Base-by-base conservation (phyloP, 2,329 filamentous ascomycete species). In the Fusarium sp. region DNA sequence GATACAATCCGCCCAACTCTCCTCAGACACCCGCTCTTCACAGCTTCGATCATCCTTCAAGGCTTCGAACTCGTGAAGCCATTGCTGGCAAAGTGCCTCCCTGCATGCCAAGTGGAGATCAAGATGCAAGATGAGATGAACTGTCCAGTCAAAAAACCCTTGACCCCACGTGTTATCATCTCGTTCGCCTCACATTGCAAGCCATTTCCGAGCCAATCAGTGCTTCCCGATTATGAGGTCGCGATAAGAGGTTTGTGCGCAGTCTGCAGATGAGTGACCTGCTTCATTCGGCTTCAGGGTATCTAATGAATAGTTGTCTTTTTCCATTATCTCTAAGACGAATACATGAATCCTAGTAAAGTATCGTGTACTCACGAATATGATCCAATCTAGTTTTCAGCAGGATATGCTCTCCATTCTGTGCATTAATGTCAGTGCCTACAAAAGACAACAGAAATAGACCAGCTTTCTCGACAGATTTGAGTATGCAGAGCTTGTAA, bases 91-190 rank as follows among this genome's bases (percentile, higher is more conserved):
- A 52, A 52, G 25, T 31, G 4, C 14, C 68, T 52, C 57, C 68
- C 45, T 70, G 60, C 60, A 70, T 73, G 47, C 38, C 70, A 35
- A 50, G 70, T 73, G 70, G 66, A 25, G 11, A 54, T 54, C 47
- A 54, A 31, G 58, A 20, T 61, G 47, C 47, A 52, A 47, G 35
- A 58, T 31, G 45, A 56, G 31, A 67, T 66, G 35, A 67, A 52
- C 27, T 50, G 57, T 73, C 70, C 70, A 73, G 50, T 73, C n/a
- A 73, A 22, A 73, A 67, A 38, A n/a, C 22, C 40, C 40, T 54
- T 42, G 35, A 33, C 62, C 22, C 40, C 70, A 73, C 70, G 70
- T 73, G 70, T 54, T 54, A 54, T 54, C 47, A 54, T 54, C 47
- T 54, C 47, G 47, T 54, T 54, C 47, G 47, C 47, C 47, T 54